Evolutionary conservation across 2,329 filamentous ascomycete genomes (phyloP).

Genomic region (Dendrostoma leiphaemia): DNA sequence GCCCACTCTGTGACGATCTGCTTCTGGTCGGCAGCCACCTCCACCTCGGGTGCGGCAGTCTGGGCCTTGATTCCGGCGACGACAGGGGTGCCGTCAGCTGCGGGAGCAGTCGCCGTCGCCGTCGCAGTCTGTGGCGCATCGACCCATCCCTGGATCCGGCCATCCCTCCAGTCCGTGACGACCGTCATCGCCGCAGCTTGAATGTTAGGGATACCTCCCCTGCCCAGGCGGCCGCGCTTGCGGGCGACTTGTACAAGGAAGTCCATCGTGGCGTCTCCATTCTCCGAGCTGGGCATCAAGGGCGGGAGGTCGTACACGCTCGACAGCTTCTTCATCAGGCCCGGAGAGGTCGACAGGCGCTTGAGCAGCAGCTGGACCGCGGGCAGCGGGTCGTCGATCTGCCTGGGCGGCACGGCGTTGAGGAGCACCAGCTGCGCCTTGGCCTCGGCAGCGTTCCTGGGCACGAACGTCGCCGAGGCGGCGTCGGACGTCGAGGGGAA

Average conservation of each 20-base stretch:
- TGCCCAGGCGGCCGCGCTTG: constrained; percentile 84
- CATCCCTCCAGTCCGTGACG: constrained; percentile 95
- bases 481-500: constrained; percentile 67
- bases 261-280: constrained; percentile 79
- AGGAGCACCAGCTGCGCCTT: constrained; percentile 84
- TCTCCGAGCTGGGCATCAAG: constrained; percentile 62
- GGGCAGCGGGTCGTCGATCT: constrained; percentile 88
- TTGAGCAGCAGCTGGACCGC: constrained; percentile 83
- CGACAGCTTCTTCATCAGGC: constrained; percentile 75
- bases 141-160: constrained; percentile 89
- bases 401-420: constrained; percentile 89
- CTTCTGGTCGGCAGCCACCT: constrained; percentile 66
- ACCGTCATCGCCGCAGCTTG: constrained; percentile 86
- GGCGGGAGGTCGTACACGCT: constrained; percentile 82
- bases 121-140: constrained; percentile 61
- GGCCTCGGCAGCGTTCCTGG: constrained; percentile 66
- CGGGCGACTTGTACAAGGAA: constrained; percentile 94
- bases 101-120: constrained; percentile 28
- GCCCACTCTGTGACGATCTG: constrained; percentile 91
- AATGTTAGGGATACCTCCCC: constrained; percentile 87
- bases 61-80: constrained; percentile 20
- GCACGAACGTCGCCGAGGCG: constrained; percentile 37
- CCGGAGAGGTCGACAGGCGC: constrained; percentile 70
- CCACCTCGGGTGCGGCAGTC: constrained; percentile 40
- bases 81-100: constrained; percentile 17